phyloP scores from a whole-genome alignment of 169 alveolate species.

The Plasmodium cynomolgi region DNA sequence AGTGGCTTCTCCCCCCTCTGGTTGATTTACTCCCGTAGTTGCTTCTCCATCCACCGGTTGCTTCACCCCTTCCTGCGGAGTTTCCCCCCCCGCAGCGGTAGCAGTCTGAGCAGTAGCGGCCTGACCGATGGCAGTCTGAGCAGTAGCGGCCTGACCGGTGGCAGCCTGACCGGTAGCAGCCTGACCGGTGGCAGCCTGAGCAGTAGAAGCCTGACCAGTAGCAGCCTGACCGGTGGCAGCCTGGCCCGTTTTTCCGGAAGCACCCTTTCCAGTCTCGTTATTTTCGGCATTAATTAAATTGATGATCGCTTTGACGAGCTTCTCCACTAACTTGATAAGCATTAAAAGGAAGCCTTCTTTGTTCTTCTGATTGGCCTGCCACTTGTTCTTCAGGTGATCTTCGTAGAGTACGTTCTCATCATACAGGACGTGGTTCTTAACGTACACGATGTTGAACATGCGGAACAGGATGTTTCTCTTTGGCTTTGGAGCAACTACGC shows the following conservation, averaged over 20 bases:
- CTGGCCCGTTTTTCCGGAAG: background rate
- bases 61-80: background rate
- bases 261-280: background rate
- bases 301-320: background rate
- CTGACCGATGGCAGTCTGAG: background rate
- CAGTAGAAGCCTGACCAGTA: background rate
- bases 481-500: background rate
- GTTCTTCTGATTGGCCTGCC: background rate
- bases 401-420: constrained; percentile 30
- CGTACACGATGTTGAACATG: constrained; percentile 2
- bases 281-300: background rate
- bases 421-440: constrained; percentile 31
- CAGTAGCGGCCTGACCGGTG: too few species aligned
- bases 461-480: constrained; percentile 9
- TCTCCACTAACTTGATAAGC: background rate
- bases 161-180: background rate
- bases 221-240: background rate
- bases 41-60: background rate
- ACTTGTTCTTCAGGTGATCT: background rate
- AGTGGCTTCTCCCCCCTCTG: background rate
- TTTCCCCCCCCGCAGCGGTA: background rate
- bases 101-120: background rate
- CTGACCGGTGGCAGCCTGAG: background rate
- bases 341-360: background rate
- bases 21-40: background rate